Percentiles rank a stretch among this genome's conserved stretches.
These are phyloP conservation scores for Globisporangium heterothallicum DNA, from an alignment of 352 stramenopile genomes.

Conservation along the genomic window DNA sequence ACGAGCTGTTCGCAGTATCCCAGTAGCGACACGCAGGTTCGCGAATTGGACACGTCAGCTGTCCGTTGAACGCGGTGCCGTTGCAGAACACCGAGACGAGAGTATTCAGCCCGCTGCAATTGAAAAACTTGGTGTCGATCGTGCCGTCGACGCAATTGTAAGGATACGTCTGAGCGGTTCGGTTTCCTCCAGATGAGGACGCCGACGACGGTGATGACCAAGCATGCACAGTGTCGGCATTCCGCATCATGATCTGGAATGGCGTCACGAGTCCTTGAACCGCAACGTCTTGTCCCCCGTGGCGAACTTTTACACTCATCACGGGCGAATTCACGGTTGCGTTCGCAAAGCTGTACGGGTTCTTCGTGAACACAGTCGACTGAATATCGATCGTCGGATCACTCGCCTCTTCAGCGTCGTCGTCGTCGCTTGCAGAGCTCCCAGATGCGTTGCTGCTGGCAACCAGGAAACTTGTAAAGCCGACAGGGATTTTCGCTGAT, in stretches of 20 bases:
- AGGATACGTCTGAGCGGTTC: conserved; percentile 20
- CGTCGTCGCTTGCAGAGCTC: conserved; percentile 1
- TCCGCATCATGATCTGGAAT: conserved; percentile 51
- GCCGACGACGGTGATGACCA: conserved; percentile 6
- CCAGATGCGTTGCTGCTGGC: conserved; percentile 12
- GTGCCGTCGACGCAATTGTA: conserved; percentile 45
- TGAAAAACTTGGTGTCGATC: conserved; percentile 48
- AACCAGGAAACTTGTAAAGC: conserved; percentile 36
- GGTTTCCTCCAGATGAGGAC: conserved; percentile 6
- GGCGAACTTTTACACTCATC: conserved; percentile 52
- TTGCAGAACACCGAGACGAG: conserved; percentile 41
- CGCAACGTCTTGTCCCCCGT: conserved; percentile 23
- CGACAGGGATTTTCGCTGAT: conserved; percentile 40
- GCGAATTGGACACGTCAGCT: conserved; percentile 41
- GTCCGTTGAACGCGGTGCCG: conserved; percentile 42
- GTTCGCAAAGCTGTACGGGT: conserved; percentile 46
- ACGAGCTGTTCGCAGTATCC: conserved; percentile 30
- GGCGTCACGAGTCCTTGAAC: conserved; percentile 32
- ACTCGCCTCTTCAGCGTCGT: conserved; percentile 13
- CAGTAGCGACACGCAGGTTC: conserved; percentile 59
- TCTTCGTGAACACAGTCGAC: conserved; percentile 59
- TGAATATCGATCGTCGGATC: conserved; percentile 57
- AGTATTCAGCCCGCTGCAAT: conserved; percentile 36
- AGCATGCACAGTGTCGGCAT: conserved; percentile 26
- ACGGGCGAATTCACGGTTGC: conserved; percentile 52